These are phyloP conservation scores for Polygonum maritimum DNA, from an alignment of 148 eudicot species.

Conservation along the genomic window DNA sequence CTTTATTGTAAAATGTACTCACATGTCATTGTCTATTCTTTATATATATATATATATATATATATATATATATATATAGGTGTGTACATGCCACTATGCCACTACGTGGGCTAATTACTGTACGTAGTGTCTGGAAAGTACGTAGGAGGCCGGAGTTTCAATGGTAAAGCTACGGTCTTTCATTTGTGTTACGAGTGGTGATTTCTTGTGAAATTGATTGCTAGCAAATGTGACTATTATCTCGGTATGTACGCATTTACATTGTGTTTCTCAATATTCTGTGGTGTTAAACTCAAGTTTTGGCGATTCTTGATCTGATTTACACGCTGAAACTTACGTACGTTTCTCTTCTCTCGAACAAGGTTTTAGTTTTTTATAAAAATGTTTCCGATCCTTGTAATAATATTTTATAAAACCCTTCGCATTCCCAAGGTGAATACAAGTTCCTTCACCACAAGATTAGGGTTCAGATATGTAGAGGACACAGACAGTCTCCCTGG, in stretches of 20 bases:
- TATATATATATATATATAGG: too few relatives aligned
- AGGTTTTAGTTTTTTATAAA: background rate
- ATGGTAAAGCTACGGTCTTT: too few relatives aligned
- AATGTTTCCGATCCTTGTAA: background rate
- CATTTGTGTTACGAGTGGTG: too few relatives aligned
- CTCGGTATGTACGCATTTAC: constrained; percentile 38
- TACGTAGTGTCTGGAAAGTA: too few relatives aligned
- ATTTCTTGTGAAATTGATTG: too few relatives aligned
- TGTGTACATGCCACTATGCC: too few relatives aligned
- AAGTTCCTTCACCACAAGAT: background rate
- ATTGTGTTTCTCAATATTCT: constrained; percentile 17
- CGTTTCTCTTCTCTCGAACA: background rate
- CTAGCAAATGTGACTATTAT: constrained; percentile 11
- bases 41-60: too few relatives aligned
- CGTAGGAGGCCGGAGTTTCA: too few relatives aligned
- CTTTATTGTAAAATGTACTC: too few relatives aligned
- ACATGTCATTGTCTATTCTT: too few relatives aligned
- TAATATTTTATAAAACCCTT: background rate
- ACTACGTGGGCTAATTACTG: too few relatives aligned
- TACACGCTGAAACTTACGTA: background rate
- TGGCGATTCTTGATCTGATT: background rate
- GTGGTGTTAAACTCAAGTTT: background rate
- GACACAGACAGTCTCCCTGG: background rate
- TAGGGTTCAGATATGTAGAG: background rate
- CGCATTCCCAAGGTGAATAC: background rate